Evolutionary conservation across 208 protist genomes (phyloP), one percentile per base, ranked within the genome.

Genomic region (Leptomonas pyrrhocoris): DNA sequence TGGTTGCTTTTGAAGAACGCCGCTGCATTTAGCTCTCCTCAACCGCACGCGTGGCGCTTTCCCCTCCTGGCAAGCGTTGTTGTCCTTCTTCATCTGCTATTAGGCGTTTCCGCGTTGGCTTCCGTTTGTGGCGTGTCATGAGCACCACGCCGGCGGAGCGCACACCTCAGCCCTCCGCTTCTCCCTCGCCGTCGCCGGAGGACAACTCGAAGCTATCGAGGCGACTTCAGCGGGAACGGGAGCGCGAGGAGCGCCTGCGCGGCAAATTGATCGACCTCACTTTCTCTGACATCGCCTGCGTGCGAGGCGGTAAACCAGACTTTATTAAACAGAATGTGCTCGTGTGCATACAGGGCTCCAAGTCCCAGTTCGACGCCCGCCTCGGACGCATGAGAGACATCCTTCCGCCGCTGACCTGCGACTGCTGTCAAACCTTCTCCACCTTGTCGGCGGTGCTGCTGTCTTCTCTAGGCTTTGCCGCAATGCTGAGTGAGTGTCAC

Each of bases 361-460:
- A 83, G 53, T 96, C 92, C 5, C 92, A 96, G 79, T 96, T 96
- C 71, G 77, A 93, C 71, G 82, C 87, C 1, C 81, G 81, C 8
- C 54, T 68, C 0, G 86, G 85, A 3, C 73, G 67, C 42, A 73
- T 85, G 68, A 84, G 77, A 31, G 67, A 49, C 27, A 45, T 92
- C 25, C 67, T 96, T 16, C 92, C 92, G 38, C 87, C 89, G 2
- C 70, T 90, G 40, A 94, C 92, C 0, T 51, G 70, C 68, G 92
- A 96, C 61, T 94, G 92, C 74, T 96, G 92, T 50, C 92, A 96
- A 62, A 94, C 92, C 4, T 96, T 96, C 68, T 84, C 92, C 9
- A 92, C 89, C 4, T 49, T 94, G 43, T 84, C 85, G 1, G 89
- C 89, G 1, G 73, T 94, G 18, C 53, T 94, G 36, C 79, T 96